Evolutionary conservation across 106 monocot genomes (phyloP), one percentile per base, ranked within the genome.

Genomic region (Allium sativum): DNA sequence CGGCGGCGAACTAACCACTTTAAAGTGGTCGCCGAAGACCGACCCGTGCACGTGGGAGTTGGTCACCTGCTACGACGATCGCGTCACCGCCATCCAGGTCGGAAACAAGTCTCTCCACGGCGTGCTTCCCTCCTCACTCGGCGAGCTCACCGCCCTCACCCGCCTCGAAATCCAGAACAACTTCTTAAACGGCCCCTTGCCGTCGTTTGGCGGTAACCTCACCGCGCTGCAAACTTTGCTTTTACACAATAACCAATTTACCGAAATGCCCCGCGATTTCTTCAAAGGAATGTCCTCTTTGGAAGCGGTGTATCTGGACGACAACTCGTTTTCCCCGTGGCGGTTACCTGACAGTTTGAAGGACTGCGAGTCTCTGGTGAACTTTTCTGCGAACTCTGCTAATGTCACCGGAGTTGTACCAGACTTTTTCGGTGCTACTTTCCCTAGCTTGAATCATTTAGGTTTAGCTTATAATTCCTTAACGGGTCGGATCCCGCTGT

Each of bases 241-340:
- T 17, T 79, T 88, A 53, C 79, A 88, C 63, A 16, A 57, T 56
- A 88, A 88, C 74, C 45, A 14, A 42, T 88, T 88, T 74, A 56
- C 77, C 58, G 76, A 70, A 60, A 59, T 82, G 55, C 79, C 87
- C 43, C 13, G 68, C 12, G 48, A 56, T 48, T 75, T 88, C 72
- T 82, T 88, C 77, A 16, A 70, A 53, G 76, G 77, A 13, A 66
- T 82, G 52, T 57, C 74, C 43, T 66, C 73, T 19, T 72, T 88
- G 8, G 65, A 58, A 31, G 18, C 74, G 16, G 74, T 64, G 18
- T 82, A 62, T 51, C 74, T 88, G 41, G 82, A 82, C 55, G 7
- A 60, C 61, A 88, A 88, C 69, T 82, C 87, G 15, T 77, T 88
- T 43, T 19, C 50, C 8, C 68, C 87, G 6, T 88, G 87, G 87